Evolutionary conservation across 371 early-diverging fungal genomes (phyloP), one percentile per base, ranked within the genome.

Genomic region (Dinochytrium kinnereticum): DNA sequence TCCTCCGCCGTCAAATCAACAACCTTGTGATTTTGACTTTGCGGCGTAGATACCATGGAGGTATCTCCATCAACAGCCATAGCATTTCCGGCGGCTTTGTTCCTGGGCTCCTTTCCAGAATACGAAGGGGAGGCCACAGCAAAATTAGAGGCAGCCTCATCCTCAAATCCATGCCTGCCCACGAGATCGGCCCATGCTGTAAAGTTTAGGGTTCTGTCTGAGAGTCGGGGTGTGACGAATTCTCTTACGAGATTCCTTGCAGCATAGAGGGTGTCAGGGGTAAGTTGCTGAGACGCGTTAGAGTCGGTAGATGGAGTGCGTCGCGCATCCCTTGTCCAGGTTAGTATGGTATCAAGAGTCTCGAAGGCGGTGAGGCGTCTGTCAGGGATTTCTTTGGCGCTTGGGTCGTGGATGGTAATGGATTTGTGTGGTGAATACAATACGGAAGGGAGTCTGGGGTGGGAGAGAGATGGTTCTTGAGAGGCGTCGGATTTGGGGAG

Each of bases 131-230:
- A 44, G 44, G 55, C 55, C 10, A 26, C 26, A 26, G 55, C 55
- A 13, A n/a, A 21, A 5, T 13, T 26, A 13, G 55, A 15, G 5
- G 5, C 5, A 15, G n/a, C 26, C 55, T 53, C 55, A 24, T 53
- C 55, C 55, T 53, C 55, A 26, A n/a, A 26, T n/a, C 55, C 55
- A 53, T 53, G 55, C 26, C 55, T 13, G 26, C n/a, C 13, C 5
- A 53, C 55, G 55, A 53, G 55, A 24, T 53, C 55, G n/a, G 55
- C 13, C 55, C 55, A 53, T 21, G 55, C 5, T 24, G 13, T 53
- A 13, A 53, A 53, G 24, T 13, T 53, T 26, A 53, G 26, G 26
- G 55, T 21, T 53, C 55, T 26, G 55, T 53, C 55, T n/a, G 5
- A 26, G 5, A 53, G 55, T 13, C 55, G 7, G 5, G 55, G 55